These are phyloP conservation scores for Teratosphaeria destructans DNA, from an alignment of 2,329 filamentous ascomycete species.

Conservation along the genomic window DNA sequence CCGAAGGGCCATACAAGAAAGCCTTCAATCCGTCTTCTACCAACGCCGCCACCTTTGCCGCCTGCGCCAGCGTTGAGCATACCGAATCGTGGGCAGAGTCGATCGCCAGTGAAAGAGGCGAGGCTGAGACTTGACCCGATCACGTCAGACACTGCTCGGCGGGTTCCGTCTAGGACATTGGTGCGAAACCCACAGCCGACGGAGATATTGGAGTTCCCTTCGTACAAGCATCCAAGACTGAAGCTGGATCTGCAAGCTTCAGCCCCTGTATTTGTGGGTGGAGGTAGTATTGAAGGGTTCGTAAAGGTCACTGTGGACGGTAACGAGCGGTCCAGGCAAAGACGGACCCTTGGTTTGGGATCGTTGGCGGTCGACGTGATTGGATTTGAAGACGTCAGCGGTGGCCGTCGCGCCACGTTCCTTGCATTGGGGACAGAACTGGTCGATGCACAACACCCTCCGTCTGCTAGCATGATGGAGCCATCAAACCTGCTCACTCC, in stretches of 20 bases:
- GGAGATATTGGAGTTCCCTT: constrained; percentile 41
- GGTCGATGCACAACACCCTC: constrained; percentile 40
- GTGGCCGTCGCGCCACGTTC: constrained; percentile 38
- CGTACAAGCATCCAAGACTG: constrained; percentile 39
- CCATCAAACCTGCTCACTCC: constrained; percentile 28
- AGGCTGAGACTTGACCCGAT: constrained; percentile 32
- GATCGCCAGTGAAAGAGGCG: constrained; percentile 39
- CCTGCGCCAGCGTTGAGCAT: constrained; percentile 21
- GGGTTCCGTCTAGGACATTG: constrained; percentile 39
- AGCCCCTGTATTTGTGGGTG: constrained; percentile 45
- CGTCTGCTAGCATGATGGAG: constrained; percentile 41
- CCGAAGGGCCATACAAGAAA: constrained; percentile 8
- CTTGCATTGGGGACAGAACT: constrained; percentile 43
- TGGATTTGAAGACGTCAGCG: constrained; percentile 40
- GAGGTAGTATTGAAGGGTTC: constrained; percentile 43
- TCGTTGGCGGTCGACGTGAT: constrained; percentile 42
- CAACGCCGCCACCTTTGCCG: not conserved
- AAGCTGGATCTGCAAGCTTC: constrained; percentile 40
- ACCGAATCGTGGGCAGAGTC: constrained; percentile 35
- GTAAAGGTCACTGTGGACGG: constrained; percentile 40
- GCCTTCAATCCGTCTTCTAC: constrained; percentile 8
- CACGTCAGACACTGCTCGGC: constrained; percentile 32
- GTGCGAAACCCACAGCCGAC: constrained; percentile 35
- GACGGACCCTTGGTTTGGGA: constrained; percentile 36
- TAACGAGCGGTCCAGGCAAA: constrained; percentile 33